Evolutionary conservation across 225 moss, liverwort and hornwort species (phyloP), one percentile per base, ranked within the genome.

Genomic region (Rhytidiadelphus loreus): DNA sequence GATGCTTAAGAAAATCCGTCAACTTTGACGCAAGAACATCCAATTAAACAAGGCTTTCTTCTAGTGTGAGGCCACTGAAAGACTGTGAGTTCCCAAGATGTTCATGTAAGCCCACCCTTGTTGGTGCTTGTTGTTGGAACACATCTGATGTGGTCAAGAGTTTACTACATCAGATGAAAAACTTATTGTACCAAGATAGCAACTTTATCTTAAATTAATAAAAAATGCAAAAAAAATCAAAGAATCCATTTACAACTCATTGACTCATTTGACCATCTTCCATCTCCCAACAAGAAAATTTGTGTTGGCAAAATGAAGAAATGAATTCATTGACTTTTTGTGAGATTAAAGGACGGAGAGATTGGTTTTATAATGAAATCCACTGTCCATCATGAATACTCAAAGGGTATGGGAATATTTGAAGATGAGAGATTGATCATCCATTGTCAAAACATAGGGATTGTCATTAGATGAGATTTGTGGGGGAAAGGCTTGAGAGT

Each of bases 41-140:
- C n/a, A n/a, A n/a, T n/a, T n/a, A n/a, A n/a, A n/a, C n/a, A n/a
- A n/a, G n/a, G n/a, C n/a, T n/a, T n/a, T n/a, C n/a, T n/a, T n/a
- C n/a, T n/a, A n/a, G n/a, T n/a, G n/a, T n/a, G 28, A 3, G 4
- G 9, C 11, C 1, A 46, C 7, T 73, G 12, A 9, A 12, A 74
- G 48, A 48, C 2, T 19, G 0, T 0, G 0, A 46, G 18, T 73
- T 48, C 0, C 2, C 1, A 48, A 30, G 11, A 29, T 19, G 18
- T 46, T 73, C 2, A 0, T 0, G 1, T 46, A 30, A 28, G 29
- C 17, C 2, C 0, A 1, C 29, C 1, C 17, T 44, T 44, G 11
- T 73, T 73, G 18, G 2, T 46, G 5, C 3, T 1, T 5, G 2
- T 8, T 73, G 4, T 46, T 73, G 6, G 2, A 73, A 73, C 7